Percentiles rank a stretch among this genome's conserved stretches.
These are phyloP conservation scores for Lactifluus volemus DNA, from an alignment of 768 basidiomycete species.

Conservation along the genomic window DNA sequence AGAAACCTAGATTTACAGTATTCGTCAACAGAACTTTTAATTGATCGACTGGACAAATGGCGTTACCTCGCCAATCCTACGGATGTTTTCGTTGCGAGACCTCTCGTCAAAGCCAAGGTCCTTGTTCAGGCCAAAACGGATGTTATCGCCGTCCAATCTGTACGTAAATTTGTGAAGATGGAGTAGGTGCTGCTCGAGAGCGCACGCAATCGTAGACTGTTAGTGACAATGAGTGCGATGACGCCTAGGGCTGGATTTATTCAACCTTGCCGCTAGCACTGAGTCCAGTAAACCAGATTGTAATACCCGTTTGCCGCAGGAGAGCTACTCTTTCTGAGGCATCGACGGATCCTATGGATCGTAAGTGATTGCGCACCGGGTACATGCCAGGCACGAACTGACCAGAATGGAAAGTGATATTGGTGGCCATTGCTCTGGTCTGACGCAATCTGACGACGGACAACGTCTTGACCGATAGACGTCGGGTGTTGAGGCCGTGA, in stretches of 20 bases:
- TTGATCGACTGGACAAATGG: not conserved
- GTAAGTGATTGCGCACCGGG: not conserved
- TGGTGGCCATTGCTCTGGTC: conserved; percentile 29
- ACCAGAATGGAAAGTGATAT: conserved; percentile 31
- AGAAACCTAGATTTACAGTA: conserved; percentile 56
- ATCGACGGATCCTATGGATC: conserved; percentile 8
- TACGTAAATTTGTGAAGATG: conserved; percentile 81
- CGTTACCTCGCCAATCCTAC: conserved; percentile 89
- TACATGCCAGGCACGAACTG: not conserved
- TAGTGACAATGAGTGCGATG: not conserved
- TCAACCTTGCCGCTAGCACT: conserved; percentile 90
- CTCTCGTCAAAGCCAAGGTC: conserved; percentile 91
- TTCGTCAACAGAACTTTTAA: conserved; percentile 2
- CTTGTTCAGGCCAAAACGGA: conserved; percentile 94
- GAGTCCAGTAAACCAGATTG: conserved; percentile 84
- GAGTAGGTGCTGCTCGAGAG: conserved; percentile 90
- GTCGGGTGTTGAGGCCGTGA: not conserved
- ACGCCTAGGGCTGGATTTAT: not conserved
- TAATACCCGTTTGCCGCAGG: conserved; percentile 6
- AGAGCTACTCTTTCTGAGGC: conserved; percentile 6
- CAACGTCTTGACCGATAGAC: not conserved
- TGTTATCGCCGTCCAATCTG: conserved; percentile 92
- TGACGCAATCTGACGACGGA: too few species aligned
- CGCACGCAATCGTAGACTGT: conserved; percentile 95
- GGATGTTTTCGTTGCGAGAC: conserved; percentile 91